These are phyloP conservation scores for Paramyrothecium sp. DNA, from an alignment of 2,329 filamentous ascomycete species.

Conservation along the genomic window DNA sequence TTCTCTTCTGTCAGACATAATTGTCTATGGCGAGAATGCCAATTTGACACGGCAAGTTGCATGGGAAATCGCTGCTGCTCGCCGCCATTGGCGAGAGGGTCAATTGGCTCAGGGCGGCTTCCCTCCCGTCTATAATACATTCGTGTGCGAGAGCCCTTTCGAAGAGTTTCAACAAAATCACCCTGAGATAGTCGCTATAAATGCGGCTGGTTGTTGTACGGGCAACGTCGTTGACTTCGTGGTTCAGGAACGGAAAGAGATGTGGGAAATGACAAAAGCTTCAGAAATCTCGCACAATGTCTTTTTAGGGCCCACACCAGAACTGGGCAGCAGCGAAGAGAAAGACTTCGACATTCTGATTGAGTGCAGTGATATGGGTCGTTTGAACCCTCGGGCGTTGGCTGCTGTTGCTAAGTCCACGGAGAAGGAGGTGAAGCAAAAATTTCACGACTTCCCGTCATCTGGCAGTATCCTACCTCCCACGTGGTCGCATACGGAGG, in stretches of 20 bases:
- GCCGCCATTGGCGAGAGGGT: slow-evolving; percentile 70
- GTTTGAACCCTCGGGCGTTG: slow-evolving; percentile 68
- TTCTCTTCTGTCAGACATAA: slow-evolving; percentile 84
- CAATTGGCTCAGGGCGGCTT: slow-evolving; percentile 55
- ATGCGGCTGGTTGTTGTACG: slow-evolving; percentile 69
- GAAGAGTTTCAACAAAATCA: slow-evolving; percentile 68
- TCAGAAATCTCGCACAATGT: slow-evolving; percentile 89
- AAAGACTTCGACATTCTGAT: slow-evolving; percentile 79
- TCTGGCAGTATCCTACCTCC: slow-evolving; percentile 90
- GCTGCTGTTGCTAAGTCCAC: slow-evolving; percentile 59
- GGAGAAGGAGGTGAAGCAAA: slow-evolving; percentile 35
- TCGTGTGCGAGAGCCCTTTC: slow-evolving; percentile 67
- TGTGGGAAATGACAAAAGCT: slow-evolving; percentile 88
- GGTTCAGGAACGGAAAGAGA: slow-evolving; percentile 84
- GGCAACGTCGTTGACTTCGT: slow-evolving; percentile 85
- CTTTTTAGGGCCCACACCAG: slow-evolving; percentile 85
- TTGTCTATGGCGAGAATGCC: slow-evolving; percentile 81
- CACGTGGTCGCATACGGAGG: slow-evolving; percentile 78
- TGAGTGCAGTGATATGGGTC: slow-evolving; percentile 83
- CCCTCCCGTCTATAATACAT: slow-evolving; percentile 77
- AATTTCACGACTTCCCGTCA: slow-evolving; percentile 74
- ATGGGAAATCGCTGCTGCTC: slow-evolving; percentile 72
- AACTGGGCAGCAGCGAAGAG: slow-evolving; percentile 58
- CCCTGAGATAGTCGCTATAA: slow-evolving; percentile 70
- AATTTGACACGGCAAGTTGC: slow-evolving; percentile 60